A percentile compares a stretch with the other conserved stretches of the same genome.
phyloP scores from a whole-genome alignment of 768 basidiomycete genomes.

The Lactarius akahatsu region DNA sequence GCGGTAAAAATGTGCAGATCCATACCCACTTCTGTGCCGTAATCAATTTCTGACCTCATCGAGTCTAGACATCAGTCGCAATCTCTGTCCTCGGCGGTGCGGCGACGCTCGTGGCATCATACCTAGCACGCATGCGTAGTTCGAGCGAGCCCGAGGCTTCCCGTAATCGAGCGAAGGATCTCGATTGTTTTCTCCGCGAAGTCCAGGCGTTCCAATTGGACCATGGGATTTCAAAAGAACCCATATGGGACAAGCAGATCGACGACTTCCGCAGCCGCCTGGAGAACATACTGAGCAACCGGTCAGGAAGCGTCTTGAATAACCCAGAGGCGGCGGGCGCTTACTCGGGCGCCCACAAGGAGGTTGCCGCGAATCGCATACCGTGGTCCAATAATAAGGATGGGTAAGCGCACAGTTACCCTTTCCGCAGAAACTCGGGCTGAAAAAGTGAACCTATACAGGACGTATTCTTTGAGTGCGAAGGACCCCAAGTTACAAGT shows the following conservation, averaged over 20 bases:
- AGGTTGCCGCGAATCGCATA: not conserved
- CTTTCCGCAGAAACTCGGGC: too few relatives aligned
- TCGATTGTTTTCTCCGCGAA: constrained; percentile 68
- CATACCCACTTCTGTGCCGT: too few relatives aligned
- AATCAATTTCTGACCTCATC: not conserved
- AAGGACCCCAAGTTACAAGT: not conserved
- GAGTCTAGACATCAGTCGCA: constrained; percentile 38
- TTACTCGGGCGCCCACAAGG: too few relatives aligned
- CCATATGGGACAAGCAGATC: constrained; percentile 38
- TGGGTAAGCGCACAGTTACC: constrained; percentile 1
- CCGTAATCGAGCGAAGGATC: constrained; percentile 51
- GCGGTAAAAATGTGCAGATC: constrained; percentile 27
- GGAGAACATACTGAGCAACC: constrained; percentile 49
- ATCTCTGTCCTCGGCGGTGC: constrained; percentile 55
- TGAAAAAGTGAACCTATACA: not conserved
- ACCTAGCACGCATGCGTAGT: constrained; percentile 66
- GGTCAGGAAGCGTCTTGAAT: constrained; percentile 23
- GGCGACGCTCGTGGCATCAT: constrained; percentile 69
- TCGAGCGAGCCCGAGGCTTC: constrained; percentile 70
- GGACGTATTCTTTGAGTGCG: constrained; percentile 4
- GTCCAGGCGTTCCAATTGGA: constrained; percentile 58
- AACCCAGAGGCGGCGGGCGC: not conserved
- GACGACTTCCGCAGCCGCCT: constrained; percentile 41
- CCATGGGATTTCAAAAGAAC: constrained; percentile 42
- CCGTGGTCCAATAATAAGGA: not conserved